Percentiles rank a stretch among this genome's conserved stretches.
Conservation (phyloP, 768 basidiomycete species). For the Auricularia cornea region DNA sequence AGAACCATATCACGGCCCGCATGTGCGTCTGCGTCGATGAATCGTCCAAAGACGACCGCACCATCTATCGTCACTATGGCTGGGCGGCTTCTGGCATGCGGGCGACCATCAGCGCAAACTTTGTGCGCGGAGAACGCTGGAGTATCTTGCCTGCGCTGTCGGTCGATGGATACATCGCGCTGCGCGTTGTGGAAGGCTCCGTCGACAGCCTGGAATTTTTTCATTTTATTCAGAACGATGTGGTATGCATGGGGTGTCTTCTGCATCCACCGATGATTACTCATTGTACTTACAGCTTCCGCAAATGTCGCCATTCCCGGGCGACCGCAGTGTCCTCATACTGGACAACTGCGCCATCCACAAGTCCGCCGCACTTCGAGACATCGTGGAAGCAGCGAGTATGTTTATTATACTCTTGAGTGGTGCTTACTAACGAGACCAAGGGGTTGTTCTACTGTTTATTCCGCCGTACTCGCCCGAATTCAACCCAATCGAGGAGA, state of each 20-base stretch:
- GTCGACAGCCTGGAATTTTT: constrained; percentile 25
- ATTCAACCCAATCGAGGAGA: constrained; percentile 30
- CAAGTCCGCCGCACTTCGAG: constrained; percentile 1
- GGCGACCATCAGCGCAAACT: constrained; percentile 15
- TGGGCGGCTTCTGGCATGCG: constrained; percentile 14
- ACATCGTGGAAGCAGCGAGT: constrained; percentile 17
- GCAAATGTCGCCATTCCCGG: constrained; percentile 22
- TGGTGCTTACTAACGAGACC: background rate
- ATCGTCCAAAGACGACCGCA: too few relatives aligned
- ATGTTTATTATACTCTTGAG: background rate
- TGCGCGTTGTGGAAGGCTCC: constrained; percentile 23
- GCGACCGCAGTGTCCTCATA: constrained; percentile 17
- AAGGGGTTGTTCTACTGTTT: constrained; percentile 19
- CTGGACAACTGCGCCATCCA: constrained; percentile 27
- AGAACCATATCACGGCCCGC: background rate
- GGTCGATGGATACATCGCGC: constrained; percentile 27
- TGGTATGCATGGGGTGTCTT: constrained; percentile 18
- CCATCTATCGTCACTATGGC: constrained; percentile 19
- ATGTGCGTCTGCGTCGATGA: constrained; percentile 20
- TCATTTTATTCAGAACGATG: constrained; percentile 29
- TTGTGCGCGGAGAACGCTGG: constrained; percentile 23
- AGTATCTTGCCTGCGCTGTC: constrained; percentile 29
- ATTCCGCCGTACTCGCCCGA: constrained; percentile 30
- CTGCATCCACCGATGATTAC: background rate
- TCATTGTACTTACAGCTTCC: constrained; percentile 13